These are phyloP conservation scores for Suillus alpinus DNA, from an alignment of 768 basidiomycete species.

Conservation along the genomic window DNA sequence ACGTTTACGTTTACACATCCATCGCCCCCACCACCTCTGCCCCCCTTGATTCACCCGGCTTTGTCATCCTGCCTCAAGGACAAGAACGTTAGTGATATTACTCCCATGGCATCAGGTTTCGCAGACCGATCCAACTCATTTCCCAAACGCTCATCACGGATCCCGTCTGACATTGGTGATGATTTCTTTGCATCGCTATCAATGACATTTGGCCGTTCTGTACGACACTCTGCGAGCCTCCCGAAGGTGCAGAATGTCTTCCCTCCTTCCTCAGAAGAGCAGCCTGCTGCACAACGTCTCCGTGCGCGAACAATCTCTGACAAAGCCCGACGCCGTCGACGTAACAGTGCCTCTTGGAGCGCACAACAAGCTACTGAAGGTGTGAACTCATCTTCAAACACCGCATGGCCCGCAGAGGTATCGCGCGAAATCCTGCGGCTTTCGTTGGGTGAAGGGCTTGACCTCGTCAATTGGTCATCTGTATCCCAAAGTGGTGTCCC, in stretches of 20 bases:
- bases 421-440: slow-evolving; percentile 54
- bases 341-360: slow-evolving; percentile 58
- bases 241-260: slow-evolving; percentile 26
- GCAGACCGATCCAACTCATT: slow-evolving; percentile 24
- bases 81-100: slow-evolving; percentile 3
- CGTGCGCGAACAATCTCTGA: slow-evolving; percentile 32
- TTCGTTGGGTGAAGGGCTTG: slow-evolving; percentile 36
- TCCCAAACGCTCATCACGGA: slow-evolving; percentile 14
- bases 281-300: slow-evolving; percentile 5
- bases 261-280: slow-evolving; percentile 8
- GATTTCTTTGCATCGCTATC: slow-evolving; percentile 23
- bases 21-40: slow-evolving; percentile 50
- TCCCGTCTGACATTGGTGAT: slow-evolving; percentile 8
- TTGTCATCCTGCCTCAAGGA: slow-evolving; percentile 20
- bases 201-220: slow-evolving; percentile 22
- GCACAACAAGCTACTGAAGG: slow-evolving; percentile 43
- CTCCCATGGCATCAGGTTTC: slow-evolving; percentile 7
- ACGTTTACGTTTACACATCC: slow-evolving; percentile 23
- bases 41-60: slow-evolving; percentile 46
- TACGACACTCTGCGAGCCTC: slow-evolving; percentile 28
- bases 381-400: slow-evolving; percentile 27
- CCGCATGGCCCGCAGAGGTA: slow-evolving; percentile 57
- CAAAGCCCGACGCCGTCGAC: slow-evolving; percentile 37
- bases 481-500: neutral
- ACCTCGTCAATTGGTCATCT: neutral